Percentiles rank a stretch among this genome's conserved stretches.
These are phyloP conservation scores for Cyclospora cayetanensis DNA, from an alignment of 169 alveolate species.

Conservation along the genomic window DNA sequence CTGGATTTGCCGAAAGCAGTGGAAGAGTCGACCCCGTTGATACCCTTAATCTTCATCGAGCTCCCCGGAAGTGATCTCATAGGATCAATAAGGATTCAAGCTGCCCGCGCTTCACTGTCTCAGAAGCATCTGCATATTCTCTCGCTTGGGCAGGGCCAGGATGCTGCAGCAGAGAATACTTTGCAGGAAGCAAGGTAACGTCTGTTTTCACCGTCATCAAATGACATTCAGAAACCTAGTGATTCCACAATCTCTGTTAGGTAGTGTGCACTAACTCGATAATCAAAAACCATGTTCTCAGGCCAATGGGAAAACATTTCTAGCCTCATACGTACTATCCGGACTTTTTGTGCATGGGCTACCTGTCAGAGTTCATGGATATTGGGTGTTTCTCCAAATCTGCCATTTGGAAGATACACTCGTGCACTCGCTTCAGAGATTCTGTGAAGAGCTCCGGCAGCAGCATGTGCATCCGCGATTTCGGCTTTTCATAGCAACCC, in stretches of 20 bases:
- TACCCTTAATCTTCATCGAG: slow-evolving; percentile 93
- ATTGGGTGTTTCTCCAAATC: slow-evolving; percentile 88
- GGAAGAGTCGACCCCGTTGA: slow-evolving; percentile 86
- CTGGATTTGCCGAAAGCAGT: slow-evolving; percentile 89
- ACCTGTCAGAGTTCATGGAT: slow-evolving; percentile 68
- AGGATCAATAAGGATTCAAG: slow-evolving; percentile 85
- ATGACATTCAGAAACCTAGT: too few species aligned
- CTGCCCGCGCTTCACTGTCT: slow-evolving; percentile 75
- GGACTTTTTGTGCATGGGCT: not conserved
- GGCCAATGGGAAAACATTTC: too few species aligned
- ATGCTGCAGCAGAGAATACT: slow-evolving; percentile 89
- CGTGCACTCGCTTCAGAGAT: slow-evolving; percentile 94
- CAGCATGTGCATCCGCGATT: slow-evolving; percentile 88
- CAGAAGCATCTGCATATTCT: slow-evolving; percentile 81
- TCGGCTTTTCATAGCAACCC: slow-evolving; percentile 94
- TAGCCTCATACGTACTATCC: too few species aligned
- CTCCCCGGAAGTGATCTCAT: slow-evolving; percentile 96
- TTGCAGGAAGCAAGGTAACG: slow-evolving; percentile 85
- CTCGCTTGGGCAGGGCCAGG: slow-evolving; percentile 96
- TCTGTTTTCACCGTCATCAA: too few species aligned
- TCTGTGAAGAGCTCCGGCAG: slow-evolving; percentile 88
- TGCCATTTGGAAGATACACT: slow-evolving; percentile 95
- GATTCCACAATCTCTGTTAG: too few species aligned
- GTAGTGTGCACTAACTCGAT: too few species aligned
- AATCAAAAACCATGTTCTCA: too few species aligned